Evolutionary conservation across 805 yeast genomes (phyloP).

Genomic region (Starmerella ratchasimensis): DNA sequence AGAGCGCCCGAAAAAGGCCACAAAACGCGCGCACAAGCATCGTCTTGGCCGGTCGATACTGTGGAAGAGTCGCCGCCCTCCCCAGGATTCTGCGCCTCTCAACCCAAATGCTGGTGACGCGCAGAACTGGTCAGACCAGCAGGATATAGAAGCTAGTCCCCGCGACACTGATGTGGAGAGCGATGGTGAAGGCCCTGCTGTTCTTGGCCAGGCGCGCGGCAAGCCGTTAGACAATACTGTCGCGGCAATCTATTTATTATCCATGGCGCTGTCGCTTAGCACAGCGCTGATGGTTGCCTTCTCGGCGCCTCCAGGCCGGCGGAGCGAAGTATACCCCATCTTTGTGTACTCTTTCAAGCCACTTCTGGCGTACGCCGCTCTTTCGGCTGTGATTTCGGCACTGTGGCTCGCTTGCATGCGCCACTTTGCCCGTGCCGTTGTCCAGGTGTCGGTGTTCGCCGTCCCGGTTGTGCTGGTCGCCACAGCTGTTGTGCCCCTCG

Average conservation of each 20-base stretch:
- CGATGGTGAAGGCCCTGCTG: neutral
- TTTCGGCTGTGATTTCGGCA: slow-evolving; percentile 10
- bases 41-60: slow-evolving; percentile 13
- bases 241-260: slow-evolving; percentile 11
- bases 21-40: slow-evolving; percentile 1
- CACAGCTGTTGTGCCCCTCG: slow-evolving; percentile 9
- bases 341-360: slow-evolving; percentile 14
- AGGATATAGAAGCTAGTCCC: no score
- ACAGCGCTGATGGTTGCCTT: slow-evolving; percentile 17
- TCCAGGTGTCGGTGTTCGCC: slow-evolving; percentile 14
- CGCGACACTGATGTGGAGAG: neutral
- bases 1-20: slow-evolving; percentile 11
- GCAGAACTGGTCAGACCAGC: neutral
- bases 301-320: slow-evolving; percentile 9
- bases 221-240: slow-evolving; percentile 14
- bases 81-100: neutral
- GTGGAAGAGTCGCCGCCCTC: slow-evolving; percentile 3
- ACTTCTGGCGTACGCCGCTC: slow-evolving; percentile 10
- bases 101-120: slow-evolving; percentile 5
- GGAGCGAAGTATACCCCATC: slow-evolving; percentile 14
- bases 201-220: neutral
- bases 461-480: slow-evolving; percentile 14
- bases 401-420: slow-evolving; percentile 18
- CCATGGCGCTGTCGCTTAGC: slow-evolving; percentile 16
- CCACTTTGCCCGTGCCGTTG: slow-evolving; percentile 15